Percentiles rank a stretch among this genome's conserved stretches.
Conservation (phyloP, 1,139 yeast genomes). For the Saccharomycopsis hybrid region DNA sequence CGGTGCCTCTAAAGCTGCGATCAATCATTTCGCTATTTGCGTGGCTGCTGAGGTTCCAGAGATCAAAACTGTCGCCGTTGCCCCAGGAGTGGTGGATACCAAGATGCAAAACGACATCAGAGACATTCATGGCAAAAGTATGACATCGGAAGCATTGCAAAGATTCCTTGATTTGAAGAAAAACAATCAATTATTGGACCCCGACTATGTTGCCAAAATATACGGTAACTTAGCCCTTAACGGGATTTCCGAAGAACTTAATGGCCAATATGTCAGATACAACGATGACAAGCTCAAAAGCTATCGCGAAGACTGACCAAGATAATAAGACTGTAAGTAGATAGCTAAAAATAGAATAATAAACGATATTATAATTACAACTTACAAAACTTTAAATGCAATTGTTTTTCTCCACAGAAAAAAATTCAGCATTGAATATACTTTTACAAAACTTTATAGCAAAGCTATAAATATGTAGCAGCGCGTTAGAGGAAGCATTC, state of each 20-base stretch:
- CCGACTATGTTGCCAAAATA: conserved; percentile 64
- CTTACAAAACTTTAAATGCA: background rate
- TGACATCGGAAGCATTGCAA: conserved; percentile 51
- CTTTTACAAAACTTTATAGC: background rate
- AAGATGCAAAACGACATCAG: conserved; percentile 78
- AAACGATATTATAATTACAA: background rate
- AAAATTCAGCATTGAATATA: too few species aligned
- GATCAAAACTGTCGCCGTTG: conserved; percentile 59
- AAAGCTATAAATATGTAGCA: conserved; percentile 15
- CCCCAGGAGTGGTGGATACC: conserved; percentile 93
- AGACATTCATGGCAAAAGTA: conserved; percentile 44
- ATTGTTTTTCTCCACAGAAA: too few species aligned
- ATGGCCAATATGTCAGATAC: conserved; percentile 62
- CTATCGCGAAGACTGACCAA: conserved; percentile 14
- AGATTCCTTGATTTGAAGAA: conserved; percentile 56
- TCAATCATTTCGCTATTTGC: conserved; percentile 65
- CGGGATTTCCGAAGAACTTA: conserved; percentile 48
- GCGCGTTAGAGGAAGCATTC: conserved; percentile 17
- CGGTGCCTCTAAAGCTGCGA: conserved; percentile 84
- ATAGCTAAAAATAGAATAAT: too few species aligned
- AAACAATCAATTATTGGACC: conserved; percentile 49
- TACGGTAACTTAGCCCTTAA: conserved; percentile 57
- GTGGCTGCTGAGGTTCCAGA: conserved; percentile 61
- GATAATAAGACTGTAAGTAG: background rate
- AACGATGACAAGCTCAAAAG: conserved; percentile 37